Evolutionary conservation across 768 basidiomycete species (phyloP), one percentile per base, ranked within the genome.

Genomic region (Dioszegia crocea): DNA sequence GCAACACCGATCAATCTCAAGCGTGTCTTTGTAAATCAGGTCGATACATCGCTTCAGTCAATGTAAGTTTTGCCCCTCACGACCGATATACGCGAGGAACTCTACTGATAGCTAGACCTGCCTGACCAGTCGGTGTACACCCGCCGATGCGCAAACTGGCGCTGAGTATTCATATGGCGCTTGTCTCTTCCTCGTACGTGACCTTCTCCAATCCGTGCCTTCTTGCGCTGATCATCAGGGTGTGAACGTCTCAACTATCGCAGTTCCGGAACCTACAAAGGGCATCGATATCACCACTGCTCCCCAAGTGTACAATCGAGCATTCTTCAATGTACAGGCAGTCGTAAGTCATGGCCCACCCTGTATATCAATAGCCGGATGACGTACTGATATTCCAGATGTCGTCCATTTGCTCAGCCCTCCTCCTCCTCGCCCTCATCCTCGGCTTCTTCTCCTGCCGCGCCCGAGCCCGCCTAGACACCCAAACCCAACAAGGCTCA

Each of bases 321-420:
- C 40, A 21, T 56, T 44, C 16, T 19, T 44, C 44, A 56, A 56
- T 38, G 44, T 56, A 2, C 54, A 56, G 41, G 54, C 54, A 11
- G 41, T 56, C 27, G 54, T 56, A 39, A n/a, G 54, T 43, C 27
- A 26, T 39, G 19, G 5, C 39, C 19, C n/a, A 8, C 38, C 14
- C n/a, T n/a, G n/a, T 30, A 21, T 39, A 38, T 27, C 36, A 12
- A 36, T 16, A 5, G 33, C 6, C 8, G 33, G 33, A 48, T 11
- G 21, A 31, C 8, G 3, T n/a, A 30, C 56, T 61, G 29, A 61
- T 36, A 39, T 36, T 36, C 33, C 33, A 70, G 68, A 72, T 72
- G 70, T 66, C 63, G 47, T 69, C 70, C 4, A 68, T 72, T 50
- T 67, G 65, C 50, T 47, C 56, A 2, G 61, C 66, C 0, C 48